Evolutionary conservation across 345 rosid species (phyloP), one percentile per base, ranked within the genome.

Genomic region (Euphorbia pulcherrima): DNA sequence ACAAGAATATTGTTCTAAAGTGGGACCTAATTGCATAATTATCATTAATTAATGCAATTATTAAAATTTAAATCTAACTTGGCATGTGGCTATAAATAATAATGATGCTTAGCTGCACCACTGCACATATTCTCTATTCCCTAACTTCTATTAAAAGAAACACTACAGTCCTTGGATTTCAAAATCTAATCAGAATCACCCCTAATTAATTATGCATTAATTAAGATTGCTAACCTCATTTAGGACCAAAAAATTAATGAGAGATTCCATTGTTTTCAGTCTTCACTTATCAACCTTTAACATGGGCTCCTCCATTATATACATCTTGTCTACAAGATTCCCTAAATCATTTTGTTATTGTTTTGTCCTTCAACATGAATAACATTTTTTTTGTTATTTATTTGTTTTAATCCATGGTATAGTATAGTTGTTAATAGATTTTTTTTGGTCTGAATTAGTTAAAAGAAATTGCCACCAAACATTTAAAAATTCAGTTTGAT

Each of bases 281-380:
- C 51, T 52, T 62, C 59, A 12, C 66, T 64, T 55, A 37, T 71
- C 46, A 52, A 65, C 30, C 26, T 64, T 62, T 28, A 73, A 70
- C 41, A 78, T 75, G 80, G 86, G 80, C 77, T 74, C 80, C 77
- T 70, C 69, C 60, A 64, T 71, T 68, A 69, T 66, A 68, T 63
- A n/a, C n/a, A 73, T 71, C 41, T 69, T 69, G 81, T 79, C 81
- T 59, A 50, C 33, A 69, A 82, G 86, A 85, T 85, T 85, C 86
- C 80, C 84, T 80, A 83, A 52, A 83, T 83, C 77, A 82, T 85
- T 81, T 75, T 73, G 85, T 59, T 74, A 81, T 77, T 69, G 52
- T 68, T n/a, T 72, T 81, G 81, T 84, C 70, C 86, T 71, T 75
- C 72, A 61, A 70, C 69, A n/a, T 52, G 37, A n/a, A n/a, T n/a